These are phyloP conservation scores for Penicillium daleae DNA, from an alignment of 495 filamentous ascomycete genomes.

Conservation along the genomic window DNA sequence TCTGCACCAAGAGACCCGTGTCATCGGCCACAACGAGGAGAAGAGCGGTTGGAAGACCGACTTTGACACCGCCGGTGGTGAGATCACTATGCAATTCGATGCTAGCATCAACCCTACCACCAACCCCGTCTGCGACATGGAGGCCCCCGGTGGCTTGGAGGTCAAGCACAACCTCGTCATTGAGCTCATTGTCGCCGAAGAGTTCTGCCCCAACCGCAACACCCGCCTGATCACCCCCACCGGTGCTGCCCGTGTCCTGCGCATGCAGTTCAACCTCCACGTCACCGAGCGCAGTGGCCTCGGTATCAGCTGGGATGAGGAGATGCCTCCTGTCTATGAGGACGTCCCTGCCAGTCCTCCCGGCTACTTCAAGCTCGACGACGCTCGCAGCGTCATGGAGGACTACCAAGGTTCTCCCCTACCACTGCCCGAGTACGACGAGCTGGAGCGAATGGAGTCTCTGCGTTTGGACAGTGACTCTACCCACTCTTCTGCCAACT, in stretches of 20 bases:
- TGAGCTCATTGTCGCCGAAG: conserved; percentile 93
- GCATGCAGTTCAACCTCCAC: conserved; percentile 85
- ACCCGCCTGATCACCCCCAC: conserved; percentile 78
- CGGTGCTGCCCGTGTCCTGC: conserved; percentile 84
- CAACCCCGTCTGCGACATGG: conserved; percentile 78
- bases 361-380: conserved; percentile 61
- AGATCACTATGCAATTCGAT: conserved; percentile 82
- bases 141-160: conserved; percentile 74
- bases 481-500: conserved; percentile 37
- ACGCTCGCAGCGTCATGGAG: conserved; percentile 42
- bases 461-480: conserved; percentile 45
- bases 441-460: conserved; percentile 49
- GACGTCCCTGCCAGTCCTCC: conserved; percentile 91
- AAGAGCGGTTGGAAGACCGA: conserved; percentile 97
- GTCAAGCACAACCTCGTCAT: conserved; percentile 84
- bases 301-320: conserved; percentile 96
- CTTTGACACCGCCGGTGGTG: conserved; percentile 69
- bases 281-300: conserved; percentile 85
- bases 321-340: conserved; percentile 92
- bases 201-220: conserved; percentile 75
- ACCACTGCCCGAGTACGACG: conserved; percentile 45
- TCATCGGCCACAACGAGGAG: conserved; percentile 74
- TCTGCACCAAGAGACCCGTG: conserved; percentile 73
- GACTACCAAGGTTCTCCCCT: conserved; percentile 51
- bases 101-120: conserved; percentile 63